Conservation (phyloP, 2,329 filamentous ascomycete species). For the Botryotinia globosa region DNA sequence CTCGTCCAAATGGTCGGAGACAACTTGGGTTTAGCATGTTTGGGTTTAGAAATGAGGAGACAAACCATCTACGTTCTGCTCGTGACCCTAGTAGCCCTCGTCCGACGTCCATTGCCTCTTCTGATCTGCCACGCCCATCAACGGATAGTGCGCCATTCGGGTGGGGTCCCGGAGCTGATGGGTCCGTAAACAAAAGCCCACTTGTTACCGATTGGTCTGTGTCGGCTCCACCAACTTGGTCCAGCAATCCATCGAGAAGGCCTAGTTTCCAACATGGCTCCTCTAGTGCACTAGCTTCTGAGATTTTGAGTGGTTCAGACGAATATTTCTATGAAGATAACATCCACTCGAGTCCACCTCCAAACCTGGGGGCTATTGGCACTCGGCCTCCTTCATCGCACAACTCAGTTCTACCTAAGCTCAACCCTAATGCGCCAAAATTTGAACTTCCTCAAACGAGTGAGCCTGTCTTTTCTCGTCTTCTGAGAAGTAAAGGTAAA, state of each 20-base stretch:
- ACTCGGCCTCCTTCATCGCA: slow-evolving; percentile 62
- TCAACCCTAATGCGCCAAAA: slow-evolving; percentile 86
- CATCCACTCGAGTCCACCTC: slow-evolving; percentile 51
- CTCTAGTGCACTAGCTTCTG: slow-evolving; percentile 59
- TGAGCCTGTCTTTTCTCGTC: slow-evolving; percentile 63
- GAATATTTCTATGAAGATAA: slow-evolving; percentile 60
- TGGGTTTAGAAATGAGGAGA: slow-evolving; percentile 48
- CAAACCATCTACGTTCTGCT: slow-evolving; percentile 46
- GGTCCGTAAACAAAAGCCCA: slow-evolving; percentile 51
- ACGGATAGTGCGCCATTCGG: slow-evolving; percentile 76
- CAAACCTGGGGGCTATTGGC: slow-evolving; percentile 70
- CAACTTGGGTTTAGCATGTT: slow-evolving; percentile 44
- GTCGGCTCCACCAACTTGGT: slow-evolving; percentile 57
- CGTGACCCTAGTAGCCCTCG: slow-evolving; percentile 59
- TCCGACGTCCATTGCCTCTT: slow-evolving; percentile 66
- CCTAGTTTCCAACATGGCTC: slow-evolving; percentile 78
- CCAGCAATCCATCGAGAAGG: slow-evolving; percentile 72
- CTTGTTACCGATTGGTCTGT: slow-evolving; percentile 53
- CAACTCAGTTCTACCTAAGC: slow-evolving; percentile 51
- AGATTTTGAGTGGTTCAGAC: slow-evolving; percentile 61
- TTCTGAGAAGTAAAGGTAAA: slow-evolving; percentile 42
- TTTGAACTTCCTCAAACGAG: slow-evolving; percentile 55
- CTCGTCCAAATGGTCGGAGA: slow-evolving; percentile 32
- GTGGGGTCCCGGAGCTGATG: slow-evolving; percentile 50
- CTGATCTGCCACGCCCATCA: slow-evolving; percentile 71